Base-by-base conservation (phyloP, 2,329 filamentous ascomycete genomes). In the Verticillium zaregamsianum region DNA sequence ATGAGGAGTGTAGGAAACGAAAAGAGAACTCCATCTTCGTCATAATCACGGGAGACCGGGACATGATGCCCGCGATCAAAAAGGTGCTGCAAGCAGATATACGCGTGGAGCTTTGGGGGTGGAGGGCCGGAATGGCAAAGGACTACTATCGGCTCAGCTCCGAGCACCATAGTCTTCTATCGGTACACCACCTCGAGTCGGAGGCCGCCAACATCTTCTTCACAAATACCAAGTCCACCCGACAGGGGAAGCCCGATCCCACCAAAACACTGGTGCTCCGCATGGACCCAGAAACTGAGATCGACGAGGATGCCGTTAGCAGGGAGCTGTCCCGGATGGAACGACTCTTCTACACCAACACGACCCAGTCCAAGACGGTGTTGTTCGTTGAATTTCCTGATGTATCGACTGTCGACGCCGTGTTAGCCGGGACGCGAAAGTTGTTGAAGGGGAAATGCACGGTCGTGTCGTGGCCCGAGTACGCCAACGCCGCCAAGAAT, bases 91-190 rank as follows among this genome's bases (percentile, higher is more conserved):
- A 63, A 8, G 37, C 14, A 3, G 54, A 56, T 11, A 71, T 71
- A 32, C 61, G 58, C 5, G 67, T 71, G 2, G 69, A 71, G 64
- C 64, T 71, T 11, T 71, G 69, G 69, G 66, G 63, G 9, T 71
- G 67, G 69, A 57, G 64, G 54, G 63, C 65, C 12, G 62, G 63
- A 33, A 64, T 70, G 15, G 64, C 69, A 8, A 64, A 61, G 5
- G 66, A 65, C 33, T 68, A 66, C 61, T 52, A 56, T 9, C 25
- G 31, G 31, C 55, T 56, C 12, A 3, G 12, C 31, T 28, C 55
- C 15, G 20, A 33, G 17, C 15, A 25, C 15, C 11, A 20, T 2
- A 56, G 33, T 17, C 23, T 61, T n/a, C 57, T 66, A 12, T 57
- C 49, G 4, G 45, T 64, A 7, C 14, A 57, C 28, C 25, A 56